These are phyloP conservation scores for Ceratocystiopsis brevicomis DNA, from an alignment of 2,329 filamentous ascomycete genomes.

Conservation along the genomic window DNA sequence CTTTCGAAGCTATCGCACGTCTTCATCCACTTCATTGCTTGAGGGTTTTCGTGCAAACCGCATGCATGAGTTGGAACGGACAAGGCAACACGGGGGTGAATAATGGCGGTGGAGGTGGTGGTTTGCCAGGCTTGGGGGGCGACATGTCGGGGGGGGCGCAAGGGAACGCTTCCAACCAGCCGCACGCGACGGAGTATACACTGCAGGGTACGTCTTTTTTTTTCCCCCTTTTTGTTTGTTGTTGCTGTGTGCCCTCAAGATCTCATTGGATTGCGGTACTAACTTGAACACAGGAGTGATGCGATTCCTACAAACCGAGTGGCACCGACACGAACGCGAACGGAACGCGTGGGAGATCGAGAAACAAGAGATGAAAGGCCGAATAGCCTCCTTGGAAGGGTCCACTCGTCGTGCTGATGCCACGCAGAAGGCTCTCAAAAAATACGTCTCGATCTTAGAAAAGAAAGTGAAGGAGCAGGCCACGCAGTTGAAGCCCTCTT, in stretches of 20 bases:
- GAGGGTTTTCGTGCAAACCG: not conserved
- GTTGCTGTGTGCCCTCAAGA: too few species aligned
- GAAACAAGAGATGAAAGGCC: slow-evolving; percentile 94
- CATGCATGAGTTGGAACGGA: slow-evolving; percentile 8
- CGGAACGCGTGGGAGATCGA: slow-evolving; percentile 98
- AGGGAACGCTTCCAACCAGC: slow-evolving; percentile 28
- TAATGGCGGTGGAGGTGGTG: slow-evolving; percentile 18
- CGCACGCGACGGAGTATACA: slow-evolving; percentile 42
- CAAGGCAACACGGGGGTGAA: slow-evolving; percentile 21
- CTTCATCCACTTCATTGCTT: too few species aligned
- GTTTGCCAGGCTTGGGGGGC: slow-evolving; percentile 10
- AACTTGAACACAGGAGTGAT: slow-evolving; percentile 52
- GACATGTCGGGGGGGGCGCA: slow-evolving; percentile 27
- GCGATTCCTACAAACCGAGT: slow-evolving; percentile 97
- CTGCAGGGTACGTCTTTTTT: slow-evolving; percentile 26
- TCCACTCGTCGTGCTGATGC: slow-evolving; percentile 73
- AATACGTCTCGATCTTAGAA: slow-evolving; percentile 80
- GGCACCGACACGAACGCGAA: slow-evolving; percentile 95
- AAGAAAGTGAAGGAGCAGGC: slow-evolving; percentile 71
- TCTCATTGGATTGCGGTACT: not conserved
- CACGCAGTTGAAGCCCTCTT: slow-evolving; percentile 40
- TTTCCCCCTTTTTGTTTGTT: too few species aligned
- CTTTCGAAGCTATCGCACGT: too few species aligned
- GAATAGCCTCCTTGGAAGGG: slow-evolving; percentile 87
- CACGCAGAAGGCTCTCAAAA: slow-evolving; percentile 72